These are phyloP conservation scores for Neurospora sp. DNA, from an alignment of 495 filamentous ascomycete genomes.

Conservation along the genomic window DNA sequence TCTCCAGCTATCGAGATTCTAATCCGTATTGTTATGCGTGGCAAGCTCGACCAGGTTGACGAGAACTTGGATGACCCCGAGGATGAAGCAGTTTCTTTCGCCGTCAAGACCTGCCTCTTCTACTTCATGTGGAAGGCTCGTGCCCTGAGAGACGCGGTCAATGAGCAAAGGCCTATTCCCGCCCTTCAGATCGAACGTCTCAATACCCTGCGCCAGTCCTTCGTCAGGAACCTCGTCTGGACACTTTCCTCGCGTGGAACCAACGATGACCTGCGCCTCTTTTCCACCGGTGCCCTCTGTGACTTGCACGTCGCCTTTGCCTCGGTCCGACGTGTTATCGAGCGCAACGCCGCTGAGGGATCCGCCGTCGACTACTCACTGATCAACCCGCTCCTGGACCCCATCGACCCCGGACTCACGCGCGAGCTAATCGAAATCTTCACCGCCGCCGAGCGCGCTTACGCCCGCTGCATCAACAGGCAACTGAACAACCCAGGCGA, in stretches of 20 bases:
- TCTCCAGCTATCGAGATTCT: constrained; percentile 54
- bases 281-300: constrained; percentile 63
- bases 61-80: constrained; percentile 59
- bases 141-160: constrained; percentile 30
- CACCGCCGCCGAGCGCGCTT: constrained; percentile 59
- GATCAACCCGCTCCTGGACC: constrained; percentile 51
- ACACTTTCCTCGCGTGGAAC: constrained; percentile 53
- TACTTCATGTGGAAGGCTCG: constrained; percentile 95
- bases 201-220: constrained; percentile 45
- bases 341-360: constrained; percentile 6
- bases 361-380: constrained; percentile 33
- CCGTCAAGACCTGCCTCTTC: constrained; percentile 63
- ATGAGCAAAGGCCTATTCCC: constrained; percentile 31
- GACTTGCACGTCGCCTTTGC: constrained; percentile 75
- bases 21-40: constrained; percentile 56
- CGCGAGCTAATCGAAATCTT: constrained; percentile 66
- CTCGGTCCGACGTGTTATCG: constrained; percentile 46
- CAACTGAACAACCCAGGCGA: constrained; percentile 54
- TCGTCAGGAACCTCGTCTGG: constrained; percentile 49
- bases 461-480: constrained; percentile 57
- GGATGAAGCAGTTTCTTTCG: constrained; percentile 61
- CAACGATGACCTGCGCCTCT: constrained; percentile 65
- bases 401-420: constrained; percentile 45
- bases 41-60: constrained; percentile 48
- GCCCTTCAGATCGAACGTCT: constrained; percentile 46